phyloP scores from a whole-genome alignment of 495 filamentous ascomycete genomes.

The Penicillium alfredii region DNA sequence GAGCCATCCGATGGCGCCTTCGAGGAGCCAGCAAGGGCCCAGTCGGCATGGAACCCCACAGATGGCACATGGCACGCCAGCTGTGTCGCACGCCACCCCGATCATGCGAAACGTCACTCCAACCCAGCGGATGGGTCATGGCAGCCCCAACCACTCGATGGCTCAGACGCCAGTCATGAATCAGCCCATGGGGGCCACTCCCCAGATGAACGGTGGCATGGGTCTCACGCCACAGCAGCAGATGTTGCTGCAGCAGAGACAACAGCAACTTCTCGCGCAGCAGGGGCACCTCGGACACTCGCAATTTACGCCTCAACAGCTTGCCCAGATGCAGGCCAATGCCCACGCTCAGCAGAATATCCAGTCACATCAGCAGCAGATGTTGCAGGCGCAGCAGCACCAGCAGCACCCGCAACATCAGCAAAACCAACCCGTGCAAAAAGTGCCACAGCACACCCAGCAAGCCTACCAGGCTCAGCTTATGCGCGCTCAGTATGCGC shows the following conservation, averaged over 20 bases:
- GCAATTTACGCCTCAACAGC: constrained; percentile 43
- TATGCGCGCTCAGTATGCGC: constrained; percentile 36
- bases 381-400: constrained; percentile 30
- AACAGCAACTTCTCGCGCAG: constrained; percentile 45
- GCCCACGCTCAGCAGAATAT: constrained; percentile 52
- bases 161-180: constrained; percentile 53
- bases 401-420: constrained; percentile 33
- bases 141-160: constrained; percentile 59
- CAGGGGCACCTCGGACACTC: constrained; percentile 38
- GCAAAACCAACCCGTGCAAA: constrained; percentile 32
- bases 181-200: constrained; percentile 44
- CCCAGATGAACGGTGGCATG: constrained; percentile 36
- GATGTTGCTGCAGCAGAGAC: constrained; percentile 42
- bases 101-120: constrained; percentile 64
- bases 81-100: constrained; percentile 65
- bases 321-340: constrained; percentile 40
- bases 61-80: constrained; percentile 72
- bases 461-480: constrained; percentile 44
- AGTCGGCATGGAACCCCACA: constrained; percentile 73
- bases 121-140: constrained; percentile 65
- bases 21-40: constrained; percentile 74
- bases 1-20: constrained; percentile 66
- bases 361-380: constrained; percentile 41
- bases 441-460: constrained; percentile 33
- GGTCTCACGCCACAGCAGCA: constrained; percentile 41